Base-by-base conservation (phyloP, 192 early-diverging fungal species). In the Coemansia sp. region DNA sequence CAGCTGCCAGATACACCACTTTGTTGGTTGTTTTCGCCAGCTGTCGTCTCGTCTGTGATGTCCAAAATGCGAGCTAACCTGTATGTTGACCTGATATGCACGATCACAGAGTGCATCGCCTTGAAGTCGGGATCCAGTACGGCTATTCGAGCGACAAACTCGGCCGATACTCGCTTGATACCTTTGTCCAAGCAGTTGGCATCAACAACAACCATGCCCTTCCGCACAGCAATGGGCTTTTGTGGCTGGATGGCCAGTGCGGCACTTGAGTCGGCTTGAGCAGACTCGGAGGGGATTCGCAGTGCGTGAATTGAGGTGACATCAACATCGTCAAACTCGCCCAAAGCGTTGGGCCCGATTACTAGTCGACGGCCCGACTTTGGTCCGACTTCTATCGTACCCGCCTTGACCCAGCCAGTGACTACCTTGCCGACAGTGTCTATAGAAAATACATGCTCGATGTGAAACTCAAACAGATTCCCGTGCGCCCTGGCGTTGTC, bases 231-330 rank as follows among this genome's bases (percentile, higher is more conserved):
- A 9, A 73, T 35, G 9, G 63, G 66, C 44, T 36, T 68, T 68
- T 36, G 73, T 59, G 64, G 72, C 53, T 85, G 74, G 34, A 95
- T 77, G 6, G 93, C 94, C 37, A 91, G 73, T 9, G 92, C 89
- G 6, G 90, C 92, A 24, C 91, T 91, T 29, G 93, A 89, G 6
- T 93, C 92, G 0, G 89, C 83, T 27, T 87, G 77, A 13, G 92
- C 83, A 8, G 85, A 81, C 21, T 86, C 84, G 48, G 89, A 86
- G 0, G 92, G 88, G 66, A 92, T 91, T 2, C 95, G 86, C 66
- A 94, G 89, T 6, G 91, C 87, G 45, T 96, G 93, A 33, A 95
- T 92, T 1, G 93, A 94, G 24, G 79, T 86, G 9, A 96, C 85
- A 6, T 81, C 83, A 0, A 92, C 86, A 6, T 85, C 84, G 31